Conservation (phyloP, 805 yeast genomes). For the Saturnispora diversa region DNA sequence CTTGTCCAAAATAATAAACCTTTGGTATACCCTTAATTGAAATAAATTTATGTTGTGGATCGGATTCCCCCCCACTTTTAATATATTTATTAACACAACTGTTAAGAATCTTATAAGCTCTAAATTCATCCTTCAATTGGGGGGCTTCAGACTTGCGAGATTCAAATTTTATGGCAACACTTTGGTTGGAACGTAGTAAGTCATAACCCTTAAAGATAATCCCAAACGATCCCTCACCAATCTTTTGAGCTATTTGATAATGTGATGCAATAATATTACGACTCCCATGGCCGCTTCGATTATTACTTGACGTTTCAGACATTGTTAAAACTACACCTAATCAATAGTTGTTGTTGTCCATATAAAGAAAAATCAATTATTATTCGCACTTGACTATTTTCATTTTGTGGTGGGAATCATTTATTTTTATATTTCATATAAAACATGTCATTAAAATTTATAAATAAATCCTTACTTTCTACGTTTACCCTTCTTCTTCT, state of each 20-base stretch:
- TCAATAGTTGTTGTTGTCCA: constrained; percentile 5
- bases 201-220: constrained; percentile 77
- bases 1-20: constrained; percentile 80
- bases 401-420: no score
- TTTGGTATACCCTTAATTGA: constrained; percentile 61
- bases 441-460: no score
- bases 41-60: constrained; percentile 19
- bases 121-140: constrained; percentile 71
- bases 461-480: constrained; percentile 15
- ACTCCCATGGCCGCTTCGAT: neutral
- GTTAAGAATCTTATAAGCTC: constrained; percentile 65
- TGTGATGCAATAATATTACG: constrained; percentile 45
- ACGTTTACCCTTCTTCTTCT: constrained; percentile 14
- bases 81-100: constrained; percentile 36
- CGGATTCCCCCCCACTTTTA: constrained; percentile 16
- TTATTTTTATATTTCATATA: no score
- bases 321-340: neutral
- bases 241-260: constrained; percentile 73
- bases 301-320: constrained; percentile 5
- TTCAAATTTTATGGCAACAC: constrained; percentile 73
- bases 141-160: constrained; percentile 79
- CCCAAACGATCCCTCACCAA: constrained; percentile 85
- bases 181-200: constrained; percentile 46
- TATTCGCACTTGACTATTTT: no score
- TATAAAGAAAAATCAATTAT: no score